Evolutionary conservation across 257 asterid genomes (phyloP).

Genomic region (Solanum microdontum): DNA sequence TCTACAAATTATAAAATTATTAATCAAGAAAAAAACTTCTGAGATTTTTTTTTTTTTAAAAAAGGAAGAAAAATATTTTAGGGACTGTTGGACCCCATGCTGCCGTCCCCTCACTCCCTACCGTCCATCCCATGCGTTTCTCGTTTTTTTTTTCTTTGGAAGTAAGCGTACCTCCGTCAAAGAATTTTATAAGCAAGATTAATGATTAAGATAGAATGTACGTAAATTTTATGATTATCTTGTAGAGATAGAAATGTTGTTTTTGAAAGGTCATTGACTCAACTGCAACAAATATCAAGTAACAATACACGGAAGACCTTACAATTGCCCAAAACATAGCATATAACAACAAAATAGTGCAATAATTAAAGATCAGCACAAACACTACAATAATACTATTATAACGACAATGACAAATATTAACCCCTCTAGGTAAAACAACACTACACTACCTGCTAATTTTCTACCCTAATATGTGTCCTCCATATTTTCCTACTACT

Average conservation of each 20-base stretch:
- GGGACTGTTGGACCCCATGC: background rate
- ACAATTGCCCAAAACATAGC: background rate
- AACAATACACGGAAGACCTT: background rate
- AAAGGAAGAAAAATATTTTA: background rate
- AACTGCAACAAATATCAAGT: background rate
- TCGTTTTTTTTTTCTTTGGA: background rate
- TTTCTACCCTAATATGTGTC: background rate
- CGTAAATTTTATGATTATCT: too few relatives aligned
- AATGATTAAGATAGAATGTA: too few relatives aligned
- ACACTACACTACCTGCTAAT: background rate
- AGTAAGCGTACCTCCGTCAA: background rate
- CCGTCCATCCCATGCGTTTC: background rate
- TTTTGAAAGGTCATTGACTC: background rate
- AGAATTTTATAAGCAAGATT: background rate
- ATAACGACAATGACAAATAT: background rate
- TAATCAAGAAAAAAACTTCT: too few relatives aligned
- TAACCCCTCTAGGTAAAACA: background rate
- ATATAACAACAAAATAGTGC: background rate
- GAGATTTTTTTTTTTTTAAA: too few relatives aligned
- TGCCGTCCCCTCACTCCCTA: background rate
- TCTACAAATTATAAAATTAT: background rate
- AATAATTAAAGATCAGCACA: too few relatives aligned
- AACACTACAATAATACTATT: background rate
- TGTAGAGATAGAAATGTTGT: accelerated
- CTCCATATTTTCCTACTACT: too few relatives aligned